These are phyloP conservation scores for Neurospora sp. DNA, from an alignment of 495 filamentous ascomycete species.

Conservation along the genomic window DNA sequence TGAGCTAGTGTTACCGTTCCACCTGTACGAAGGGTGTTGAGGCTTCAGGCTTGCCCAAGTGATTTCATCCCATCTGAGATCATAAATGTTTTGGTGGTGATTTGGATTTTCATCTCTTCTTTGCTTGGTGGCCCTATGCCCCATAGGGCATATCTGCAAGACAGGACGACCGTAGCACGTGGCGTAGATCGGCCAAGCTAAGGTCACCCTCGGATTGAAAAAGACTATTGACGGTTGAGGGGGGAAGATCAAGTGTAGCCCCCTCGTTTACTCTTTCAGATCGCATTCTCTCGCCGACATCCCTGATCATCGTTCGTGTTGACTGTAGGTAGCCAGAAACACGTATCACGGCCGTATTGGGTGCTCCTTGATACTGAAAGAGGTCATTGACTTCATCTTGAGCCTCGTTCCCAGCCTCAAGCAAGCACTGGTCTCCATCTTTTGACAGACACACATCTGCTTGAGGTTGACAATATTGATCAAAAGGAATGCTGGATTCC, in stretches of 20 bases:
- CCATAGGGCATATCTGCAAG: background rate
- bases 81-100: background rate
- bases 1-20: background rate
- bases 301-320: background rate
- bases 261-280: background rate
- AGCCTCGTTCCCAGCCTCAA: background rate
- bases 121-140: background rate
- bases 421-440: background rate
- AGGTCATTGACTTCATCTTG: background rate
- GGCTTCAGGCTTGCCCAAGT: background rate
- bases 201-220: background rate
- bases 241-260: background rate
- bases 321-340: background rate
- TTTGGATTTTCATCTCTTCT: background rate
- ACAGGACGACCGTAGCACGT: background rate
- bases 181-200: background rate
- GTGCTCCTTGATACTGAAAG: background rate
- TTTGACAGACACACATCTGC: background rate
- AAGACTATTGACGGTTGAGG: background rate
- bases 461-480: background rate
- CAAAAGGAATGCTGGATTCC: background rate
- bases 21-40: background rate
- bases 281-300: background rate
- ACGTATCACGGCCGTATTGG: background rate
- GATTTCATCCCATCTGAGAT: background rate